phyloP scores from a whole-genome alignment of 164 flowering plant species.

The Santalum album region DNA sequence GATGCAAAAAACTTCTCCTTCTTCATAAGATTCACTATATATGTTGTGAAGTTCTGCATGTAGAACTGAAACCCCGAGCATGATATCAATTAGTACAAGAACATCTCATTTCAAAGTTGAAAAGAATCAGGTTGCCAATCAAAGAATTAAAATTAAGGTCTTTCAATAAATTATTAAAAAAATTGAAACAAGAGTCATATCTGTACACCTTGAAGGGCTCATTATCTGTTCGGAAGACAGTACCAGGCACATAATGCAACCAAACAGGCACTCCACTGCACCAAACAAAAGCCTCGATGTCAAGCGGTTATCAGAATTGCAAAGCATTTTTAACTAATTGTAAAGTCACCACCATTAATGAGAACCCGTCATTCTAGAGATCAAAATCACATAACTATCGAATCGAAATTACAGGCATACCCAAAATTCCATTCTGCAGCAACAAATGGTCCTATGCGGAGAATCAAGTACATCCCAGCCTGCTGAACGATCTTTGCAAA shows the following conservation, averaged over 20 bases:
- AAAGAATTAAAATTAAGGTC: background rate
- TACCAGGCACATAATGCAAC: slow-evolving; percentile 86
- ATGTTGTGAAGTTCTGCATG: slow-evolving; percentile 83
- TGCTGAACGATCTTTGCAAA: slow-evolving; percentile 77
- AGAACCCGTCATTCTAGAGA: background rate
- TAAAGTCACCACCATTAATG: no score
- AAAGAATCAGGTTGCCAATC: background rate
- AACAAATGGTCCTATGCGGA: slow-evolving; percentile 91
- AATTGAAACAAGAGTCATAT: background rate
- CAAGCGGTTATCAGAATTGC: background rate
- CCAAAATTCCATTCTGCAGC: slow-evolving; percentile 98
- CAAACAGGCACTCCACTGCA: slow-evolving; percentile 93
- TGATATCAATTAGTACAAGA: background rate
- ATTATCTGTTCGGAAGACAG: slow-evolving; percentile 73
- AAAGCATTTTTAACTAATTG: background rate
- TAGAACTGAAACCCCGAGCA: slow-evolving; percentile 40
- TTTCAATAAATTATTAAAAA: background rate
- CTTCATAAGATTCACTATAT: slow-evolving; percentile 81
- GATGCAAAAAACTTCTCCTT: slow-evolving; percentile 81
- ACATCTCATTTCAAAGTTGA: background rate
- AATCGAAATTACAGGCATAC: slow-evolving; percentile 33
- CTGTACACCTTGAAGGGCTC: slow-evolving; percentile 71
- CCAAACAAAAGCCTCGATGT: slow-evolving; percentile 7
- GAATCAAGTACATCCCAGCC: slow-evolving; percentile 72
- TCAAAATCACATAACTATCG: background rate